Evolutionary conservation across 768 basidiomycete species (phyloP), one percentile per base, ranked within the genome.

Genomic region (Boletus sp.): DNA sequence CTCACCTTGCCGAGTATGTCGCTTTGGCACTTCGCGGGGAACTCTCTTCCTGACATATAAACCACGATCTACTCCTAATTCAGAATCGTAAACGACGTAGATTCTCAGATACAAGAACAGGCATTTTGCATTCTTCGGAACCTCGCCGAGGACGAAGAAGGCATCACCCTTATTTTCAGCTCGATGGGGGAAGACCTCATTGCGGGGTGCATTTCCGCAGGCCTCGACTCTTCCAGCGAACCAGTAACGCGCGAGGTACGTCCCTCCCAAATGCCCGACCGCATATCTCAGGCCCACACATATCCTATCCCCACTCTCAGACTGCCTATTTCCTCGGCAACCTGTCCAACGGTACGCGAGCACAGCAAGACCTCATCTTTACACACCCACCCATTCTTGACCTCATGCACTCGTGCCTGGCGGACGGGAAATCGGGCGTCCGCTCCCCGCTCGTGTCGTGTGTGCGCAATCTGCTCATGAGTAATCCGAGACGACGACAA

Each of bases 281-380:
- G 1, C 32, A 10, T 21, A 14, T 9, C 7, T 0, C 13, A 10
- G 19, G 0, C 30, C 19, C 56, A 13, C 49, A 46, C 38, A 4
- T 11, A 15, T 5, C n/a, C 7, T 14, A 3, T n/a, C 21, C 44
- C 23, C 25, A 34, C 21, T 2, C 35, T 9, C 52, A 82, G 79
- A 83, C 86, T 0, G 78, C 85, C 0, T 82, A 74, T 62, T 70
- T 82, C 2, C 77, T 90, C 0, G 84, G 84, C 0, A 90, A 91
- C 66, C 73, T 92, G 14, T 77, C 83, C 34, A 89, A 90, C 64
- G 83, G 83, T 35, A 67, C 73, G 3, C 65, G 75, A 1, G 66
- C 71, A 15, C 77, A 81, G 41, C 85, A 84, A 52, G 72, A 74
- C 38, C 67, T 73, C 23, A 79, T 91, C 33, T 71, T 84, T n/a